Conservation (phyloP, 116 monocot species). For the Thalassia testudinum region DNA sequence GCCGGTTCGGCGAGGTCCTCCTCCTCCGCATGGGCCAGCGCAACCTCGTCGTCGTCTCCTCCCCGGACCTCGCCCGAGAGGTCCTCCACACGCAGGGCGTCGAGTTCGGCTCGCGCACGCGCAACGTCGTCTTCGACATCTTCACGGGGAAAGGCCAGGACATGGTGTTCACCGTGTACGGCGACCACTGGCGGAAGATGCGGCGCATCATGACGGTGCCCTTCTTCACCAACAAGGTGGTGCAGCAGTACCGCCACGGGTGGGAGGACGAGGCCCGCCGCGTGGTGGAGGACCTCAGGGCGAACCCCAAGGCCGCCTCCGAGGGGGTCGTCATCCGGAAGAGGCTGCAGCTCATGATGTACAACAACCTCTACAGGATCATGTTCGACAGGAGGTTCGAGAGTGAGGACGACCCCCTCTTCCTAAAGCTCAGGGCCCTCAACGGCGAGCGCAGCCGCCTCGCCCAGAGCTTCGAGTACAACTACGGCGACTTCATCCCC, state of each 20-base stretch:
- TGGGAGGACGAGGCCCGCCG: slow-evolving; percentile 68
- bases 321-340: slow-evolving; percentile 45
- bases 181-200: slow-evolving; percentile 95
- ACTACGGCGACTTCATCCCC: slow-evolving; percentile 75
- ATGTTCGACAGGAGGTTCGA: slow-evolving; percentile 71
- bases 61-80: slow-evolving; percentile 55
- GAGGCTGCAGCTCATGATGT: slow-evolving; percentile 69
- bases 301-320: slow-evolving; percentile 33
- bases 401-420: slow-evolving; percentile 58
- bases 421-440: slow-evolving; percentile 37
- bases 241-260: slow-evolving; percentile 62
- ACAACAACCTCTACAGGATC: slow-evolving; percentile 77
- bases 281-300: slow-evolving; percentile 52
- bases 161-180: slow-evolving; percentile 94
- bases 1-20: slow-evolving; percentile 46
- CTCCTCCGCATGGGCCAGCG: slow-evolving; percentile 79
- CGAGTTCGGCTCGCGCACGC: slow-evolving; percentile 79
- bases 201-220: slow-evolving; percentile 90
- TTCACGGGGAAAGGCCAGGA: slow-evolving; percentile 92
- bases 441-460: slow-evolving; percentile 66
- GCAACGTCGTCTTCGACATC: slow-evolving; percentile 87
- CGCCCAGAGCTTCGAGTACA: slow-evolving; percentile 76
- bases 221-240: slow-evolving; percentile 97
- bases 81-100: slow-evolving; percentile 83
- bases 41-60: slow-evolving; percentile 76